These are phyloP conservation scores for Ganoderma lucidum DNA, from an alignment of 1,284 basidiomycete genomes.

Conservation along the genomic window DNA sequence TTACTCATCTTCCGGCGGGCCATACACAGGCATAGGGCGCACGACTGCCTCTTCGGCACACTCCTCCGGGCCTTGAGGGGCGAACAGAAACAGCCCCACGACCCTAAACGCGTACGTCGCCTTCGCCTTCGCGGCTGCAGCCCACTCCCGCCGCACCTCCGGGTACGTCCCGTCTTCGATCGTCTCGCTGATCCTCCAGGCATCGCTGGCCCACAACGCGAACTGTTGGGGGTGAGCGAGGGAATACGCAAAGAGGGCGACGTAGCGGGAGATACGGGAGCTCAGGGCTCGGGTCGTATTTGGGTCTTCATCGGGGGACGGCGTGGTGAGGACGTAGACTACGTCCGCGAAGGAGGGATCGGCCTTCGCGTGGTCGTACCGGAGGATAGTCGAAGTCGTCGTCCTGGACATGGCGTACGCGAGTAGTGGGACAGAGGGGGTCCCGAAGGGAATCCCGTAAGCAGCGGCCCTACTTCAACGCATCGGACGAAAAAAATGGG, in stretches of 20 bases:
- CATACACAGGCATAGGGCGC: neutral
- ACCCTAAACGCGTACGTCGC: neutral
- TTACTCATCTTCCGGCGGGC: neutral
- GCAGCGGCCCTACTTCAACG: neutral
- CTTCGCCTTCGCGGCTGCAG: neutral
- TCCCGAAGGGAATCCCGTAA: neutral
- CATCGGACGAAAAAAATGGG: neutral
- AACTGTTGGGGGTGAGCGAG: conserved; percentile 16
- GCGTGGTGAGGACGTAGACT: conserved; percentile 11
- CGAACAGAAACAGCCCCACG: conserved; percentile 2
- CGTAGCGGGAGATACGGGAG: conserved; percentile 1
- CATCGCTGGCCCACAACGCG: conserved; percentile 8
- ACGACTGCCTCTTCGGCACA: neutral
- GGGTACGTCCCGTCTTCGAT: neutral
- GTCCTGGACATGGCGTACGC: conserved; percentile 7
- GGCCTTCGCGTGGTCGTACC: neutral
- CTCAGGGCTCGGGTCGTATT: neutral
- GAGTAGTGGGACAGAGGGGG: neutral
- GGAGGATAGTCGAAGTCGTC: neutral
- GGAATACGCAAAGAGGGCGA: conserved; percentile 18
- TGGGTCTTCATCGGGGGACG: neutral
- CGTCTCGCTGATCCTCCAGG: neutral
- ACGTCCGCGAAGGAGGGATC: conserved; percentile 15
- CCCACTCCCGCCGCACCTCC: conserved; percentile 4
- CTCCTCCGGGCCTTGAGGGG: conserved; percentile 7